Percentiles rank a stretch among this genome's conserved stretches.
Evolutionary conservation across 306 rosid species (phyloP).

Genomic region (Vigna unguiculata): DNA sequence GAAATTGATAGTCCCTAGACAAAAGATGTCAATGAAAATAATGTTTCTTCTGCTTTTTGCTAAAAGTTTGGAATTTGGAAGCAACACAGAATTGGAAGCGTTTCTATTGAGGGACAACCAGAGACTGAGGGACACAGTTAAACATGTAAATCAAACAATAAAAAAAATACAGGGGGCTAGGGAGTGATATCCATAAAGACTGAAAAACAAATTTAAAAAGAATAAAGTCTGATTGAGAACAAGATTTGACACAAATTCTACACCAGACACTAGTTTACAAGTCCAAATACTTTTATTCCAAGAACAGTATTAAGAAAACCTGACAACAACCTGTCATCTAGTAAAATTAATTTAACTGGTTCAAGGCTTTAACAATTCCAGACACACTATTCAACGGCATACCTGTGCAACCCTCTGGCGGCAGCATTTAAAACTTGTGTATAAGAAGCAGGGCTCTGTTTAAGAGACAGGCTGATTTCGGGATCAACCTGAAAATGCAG

Average conservation of each 20-base stretch:
- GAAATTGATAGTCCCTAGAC: conserved; percentile 24
- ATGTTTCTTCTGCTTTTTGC: conserved; percentile 25
- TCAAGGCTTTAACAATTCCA: conserved; percentile 26
- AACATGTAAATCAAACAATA: neutral
- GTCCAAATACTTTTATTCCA: neutral
- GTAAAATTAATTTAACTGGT: conserved; percentile 29
- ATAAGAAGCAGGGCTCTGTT: conserved; percentile 82
- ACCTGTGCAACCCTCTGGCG: conserved; percentile 94
- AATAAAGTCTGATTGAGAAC: conserved; percentile 8
- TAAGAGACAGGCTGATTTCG: conserved; percentile 62
- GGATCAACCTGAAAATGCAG: conserved; percentile 73
- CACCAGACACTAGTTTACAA: conserved; percentile 25
- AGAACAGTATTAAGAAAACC: conserved; percentile 8
- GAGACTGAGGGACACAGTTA: neutral
- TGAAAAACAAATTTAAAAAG: conserved; percentile 17
- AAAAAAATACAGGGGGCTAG: no score
- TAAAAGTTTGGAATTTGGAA: conserved; percentile 30
- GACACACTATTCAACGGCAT: conserved; percentile 30
- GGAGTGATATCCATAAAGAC: conserved; percentile 3
- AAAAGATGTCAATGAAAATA: conserved; percentile 22
- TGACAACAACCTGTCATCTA: conserved; percentile 24
- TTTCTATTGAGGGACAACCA: conserved; percentile 1
- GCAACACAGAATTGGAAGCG: conserved; percentile 12
- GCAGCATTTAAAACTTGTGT: conserved; percentile 71
- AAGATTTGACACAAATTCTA: conserved; percentile 36